Percentiles rank a stretch among this genome's conserved stretches.
These are phyloP conservation scores for Casuarina equisetifolia DNA, from an alignment of 306 rosid genomes.

Conservation along the genomic window DNA sequence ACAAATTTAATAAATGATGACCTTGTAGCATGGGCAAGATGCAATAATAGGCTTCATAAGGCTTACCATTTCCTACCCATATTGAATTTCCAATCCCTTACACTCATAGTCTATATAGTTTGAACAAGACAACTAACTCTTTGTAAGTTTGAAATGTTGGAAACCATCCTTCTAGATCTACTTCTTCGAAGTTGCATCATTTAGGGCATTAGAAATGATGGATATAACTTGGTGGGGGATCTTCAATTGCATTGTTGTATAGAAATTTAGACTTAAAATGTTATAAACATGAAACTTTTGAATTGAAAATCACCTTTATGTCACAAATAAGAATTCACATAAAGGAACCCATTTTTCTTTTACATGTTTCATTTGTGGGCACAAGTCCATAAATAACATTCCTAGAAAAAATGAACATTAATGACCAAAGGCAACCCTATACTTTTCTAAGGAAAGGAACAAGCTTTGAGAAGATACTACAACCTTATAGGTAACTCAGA, in stretches of 20 bases:
- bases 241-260: slow-evolving; percentile 51
- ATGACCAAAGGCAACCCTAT: slow-evolving; percentile 8
- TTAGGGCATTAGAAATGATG: slow-evolving; percentile 93
- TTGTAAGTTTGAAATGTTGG: slow-evolving; percentile 85
- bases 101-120: slow-evolving; percentile 95
- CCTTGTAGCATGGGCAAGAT: neutral
- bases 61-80: slow-evolving; percentile 86
- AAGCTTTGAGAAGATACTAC: slow-evolving; percentile 16
- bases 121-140: slow-evolving; percentile 87
- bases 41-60: slow-evolving; percentile 10
- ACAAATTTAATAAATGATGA: neutral
- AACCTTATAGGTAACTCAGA: slow-evolving; percentile 85
- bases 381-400: slow-evolving; percentile 62
- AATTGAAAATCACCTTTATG: no score
- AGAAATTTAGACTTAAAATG: neutral
- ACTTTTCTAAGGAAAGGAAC: neutral
- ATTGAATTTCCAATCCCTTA: slow-evolving; percentile 83
- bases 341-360: no score
- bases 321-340: no score
- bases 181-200: slow-evolving; percentile 98
- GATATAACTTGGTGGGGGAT: slow-evolving; percentile 83
- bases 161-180: slow-evolving; percentile 96
- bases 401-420: slow-evolving; percentile 34
- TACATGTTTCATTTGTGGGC: neutral
- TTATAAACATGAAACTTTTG: neutral